Conservation (phyloP, 2,329 filamentous ascomycete genomes). For the Cordyceps militaris region DNA sequence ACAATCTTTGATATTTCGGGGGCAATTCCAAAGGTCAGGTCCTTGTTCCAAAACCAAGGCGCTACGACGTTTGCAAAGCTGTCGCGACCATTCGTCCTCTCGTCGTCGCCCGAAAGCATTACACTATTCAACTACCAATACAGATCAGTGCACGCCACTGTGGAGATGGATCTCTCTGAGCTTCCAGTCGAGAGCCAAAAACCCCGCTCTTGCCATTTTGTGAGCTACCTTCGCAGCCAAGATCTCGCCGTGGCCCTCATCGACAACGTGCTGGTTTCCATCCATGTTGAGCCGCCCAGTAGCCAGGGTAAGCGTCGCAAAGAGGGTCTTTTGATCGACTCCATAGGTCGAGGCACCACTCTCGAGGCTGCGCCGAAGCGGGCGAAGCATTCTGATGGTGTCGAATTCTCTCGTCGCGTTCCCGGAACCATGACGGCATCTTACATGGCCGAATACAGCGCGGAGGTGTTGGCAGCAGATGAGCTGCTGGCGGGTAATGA, state of each 20-base stretch:
- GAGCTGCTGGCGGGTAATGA: slow-evolving; percentile 39
- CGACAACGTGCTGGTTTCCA: slow-evolving; percentile 57
- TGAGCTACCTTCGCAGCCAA: slow-evolving; percentile 57
- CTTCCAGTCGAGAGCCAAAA: slow-evolving; percentile 30
- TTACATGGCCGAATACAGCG: slow-evolving; percentile 39
- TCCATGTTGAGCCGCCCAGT: slow-evolving; percentile 60
- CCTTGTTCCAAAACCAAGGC: slow-evolving; percentile 43
- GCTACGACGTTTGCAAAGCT: slow-evolving; percentile 59
- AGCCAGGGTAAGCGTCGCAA: slow-evolving; percentile 48
- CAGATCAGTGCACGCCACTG: slow-evolving; percentile 49
- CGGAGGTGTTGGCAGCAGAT: slow-evolving; percentile 42
- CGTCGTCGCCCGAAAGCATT: slow-evolving; percentile 49
- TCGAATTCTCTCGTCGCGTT: slow-evolving; percentile 30
- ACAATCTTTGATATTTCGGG: slow-evolving; percentile 57
- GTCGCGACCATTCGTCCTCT: slow-evolving; percentile 59
- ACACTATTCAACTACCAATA: slow-evolving; percentile 65
- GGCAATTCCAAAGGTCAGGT: slow-evolving; percentile 53
- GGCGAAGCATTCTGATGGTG: slow-evolving; percentile 23
- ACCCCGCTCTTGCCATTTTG: slow-evolving; percentile 36
- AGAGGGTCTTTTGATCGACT: slow-evolving; percentile 63
- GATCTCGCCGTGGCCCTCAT: slow-evolving; percentile 59
- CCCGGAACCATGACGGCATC: slow-evolving; percentile 45
- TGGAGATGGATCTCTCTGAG: slow-evolving; percentile 37
- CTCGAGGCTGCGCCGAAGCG: slow-evolving; percentile 31
- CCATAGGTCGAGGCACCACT: slow-evolving; percentile 57